phyloP scores from a whole-genome alignment of 2,329 filamentous ascomycete species.

The Ciborinia camelliae region DNA sequence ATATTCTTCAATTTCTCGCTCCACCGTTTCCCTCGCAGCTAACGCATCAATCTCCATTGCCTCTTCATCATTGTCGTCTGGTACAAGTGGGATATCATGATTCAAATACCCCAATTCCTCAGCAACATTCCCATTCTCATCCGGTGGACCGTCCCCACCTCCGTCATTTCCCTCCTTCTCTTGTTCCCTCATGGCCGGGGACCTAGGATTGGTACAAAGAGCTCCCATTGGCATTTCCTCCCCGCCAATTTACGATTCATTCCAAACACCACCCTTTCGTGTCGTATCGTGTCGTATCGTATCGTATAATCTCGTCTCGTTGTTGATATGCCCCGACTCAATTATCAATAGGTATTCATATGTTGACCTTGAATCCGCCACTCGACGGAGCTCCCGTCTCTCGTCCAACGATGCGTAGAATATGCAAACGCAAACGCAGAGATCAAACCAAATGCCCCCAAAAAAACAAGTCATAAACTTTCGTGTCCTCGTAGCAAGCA shows the following conservation, averaged over 20 bases:
- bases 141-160: background rate
- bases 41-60: background rate
- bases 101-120: background rate
- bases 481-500: background rate
- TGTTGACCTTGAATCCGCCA: background rate
- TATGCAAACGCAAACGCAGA: background rate
- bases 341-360: background rate
- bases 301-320: background rate
- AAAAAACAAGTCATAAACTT: too few species aligned
- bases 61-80: conserved; percentile 10
- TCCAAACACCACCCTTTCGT: background rate
- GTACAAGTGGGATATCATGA: background rate
- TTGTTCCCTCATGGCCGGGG: background rate
- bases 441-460: background rate
- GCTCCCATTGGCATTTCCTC: conserved; percentile 2
- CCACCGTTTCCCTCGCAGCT: background rate
- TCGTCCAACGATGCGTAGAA: background rate
- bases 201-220: conserved; percentile 7
- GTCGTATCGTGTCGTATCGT: background rate
- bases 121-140: background rate
- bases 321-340: background rate
- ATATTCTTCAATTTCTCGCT: conserved; percentile 10
- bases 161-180: background rate
- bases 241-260: background rate
- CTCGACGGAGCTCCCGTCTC: background rate